Percentiles rank a stretch among this genome's conserved stretches.
These are phyloP conservation scores for Aeschynomene evenia DNA, from an alignment of 306 rosid species.

Conservation along the genomic window DNA sequence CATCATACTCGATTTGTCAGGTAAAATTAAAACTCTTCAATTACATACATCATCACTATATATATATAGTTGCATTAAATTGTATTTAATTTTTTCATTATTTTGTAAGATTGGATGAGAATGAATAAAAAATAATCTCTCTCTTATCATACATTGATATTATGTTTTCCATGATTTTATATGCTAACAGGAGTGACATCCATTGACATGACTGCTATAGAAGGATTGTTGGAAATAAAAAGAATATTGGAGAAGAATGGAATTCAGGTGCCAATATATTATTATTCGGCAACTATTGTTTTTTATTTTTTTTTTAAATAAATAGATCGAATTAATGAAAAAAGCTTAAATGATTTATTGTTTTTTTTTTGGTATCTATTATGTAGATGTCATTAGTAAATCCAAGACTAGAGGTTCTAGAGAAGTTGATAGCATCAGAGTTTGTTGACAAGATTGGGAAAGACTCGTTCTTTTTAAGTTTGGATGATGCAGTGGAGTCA, in stretches of 20 bases:
- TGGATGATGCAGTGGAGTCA: constrained; percentile 67
- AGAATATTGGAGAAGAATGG: constrained; percentile 43
- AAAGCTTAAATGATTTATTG: not conserved
- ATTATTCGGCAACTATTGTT: too few species aligned
- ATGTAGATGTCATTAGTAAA: constrained; percentile 59
- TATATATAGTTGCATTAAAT: too few species aligned
- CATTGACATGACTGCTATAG: constrained; percentile 71
- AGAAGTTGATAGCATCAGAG: constrained; percentile 59
- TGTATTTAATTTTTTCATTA: too few species aligned
- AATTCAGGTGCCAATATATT: constrained; percentile 51
- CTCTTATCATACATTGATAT: not conserved
- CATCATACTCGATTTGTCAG: constrained; percentile 72
- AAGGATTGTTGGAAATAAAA: constrained; percentile 51
- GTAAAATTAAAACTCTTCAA: too few species aligned
- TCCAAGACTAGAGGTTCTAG: constrained; percentile 81
- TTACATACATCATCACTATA: too few species aligned
- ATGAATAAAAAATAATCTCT: too few species aligned
- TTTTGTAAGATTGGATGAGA: too few species aligned
- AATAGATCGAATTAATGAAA: constrained; percentile 3
- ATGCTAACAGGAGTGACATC: constrained; percentile 64
- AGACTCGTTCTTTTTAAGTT: constrained; percentile 48
- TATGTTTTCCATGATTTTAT: not conserved
- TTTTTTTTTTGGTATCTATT: not conserved
- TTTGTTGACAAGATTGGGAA: constrained; percentile 63
- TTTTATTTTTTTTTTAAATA: not conserved